Base-by-base conservation (phyloP, 2,329 filamentous ascomycete genomes). In the Fusarium torreyae region DNA sequence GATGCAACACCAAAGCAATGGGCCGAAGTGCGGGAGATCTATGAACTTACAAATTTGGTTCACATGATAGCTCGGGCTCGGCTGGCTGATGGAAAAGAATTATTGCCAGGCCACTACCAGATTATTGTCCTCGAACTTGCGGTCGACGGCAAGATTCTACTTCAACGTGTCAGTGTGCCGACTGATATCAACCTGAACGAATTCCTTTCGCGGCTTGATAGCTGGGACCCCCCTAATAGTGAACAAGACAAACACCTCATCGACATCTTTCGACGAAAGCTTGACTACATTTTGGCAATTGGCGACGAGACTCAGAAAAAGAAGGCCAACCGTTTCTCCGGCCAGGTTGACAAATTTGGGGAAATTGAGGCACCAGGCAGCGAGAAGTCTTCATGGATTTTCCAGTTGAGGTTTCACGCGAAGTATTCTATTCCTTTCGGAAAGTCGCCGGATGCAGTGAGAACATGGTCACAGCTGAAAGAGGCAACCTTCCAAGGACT, bases 11-110 rank as follows among this genome's bases (percentile, higher is more conserved):
- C 63, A 14, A 61, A 53, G 52, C 28, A 39, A 14, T 75, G 71
- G 72, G n/a, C 13, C 3, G 54, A 66, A 8, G 58, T 66, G 5
- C 63, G 43, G 11, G 34, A 52, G 7, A 34, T 26, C 5, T 61
- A 62, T 18, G 38, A 53, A 1, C 34, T 63, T 15, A 38, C 40
- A 20, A 38, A 50, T 11, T 50, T 64, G 42, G 40, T 70, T 14
- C 43, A 40, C 18, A 71, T 75, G 63, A 57, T 71, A 26, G 69
- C 73, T 9, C 67, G 48, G 54, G 60, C 57, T 28, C 71, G 73
- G n/a, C 42, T 75, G 11, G 33, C 63, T 9, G 31, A 66, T 15
- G 69, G 59, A 10, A 63, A 46, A 22, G 66, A 58, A 17, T 55
- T 59, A 10, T 48, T 75, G 2, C 69, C 69, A 10, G 68, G 64